Evolutionary conservation across 2,329 filamentous ascomycete genomes (phyloP).

Genomic region (Didymella lethalis): DNA sequence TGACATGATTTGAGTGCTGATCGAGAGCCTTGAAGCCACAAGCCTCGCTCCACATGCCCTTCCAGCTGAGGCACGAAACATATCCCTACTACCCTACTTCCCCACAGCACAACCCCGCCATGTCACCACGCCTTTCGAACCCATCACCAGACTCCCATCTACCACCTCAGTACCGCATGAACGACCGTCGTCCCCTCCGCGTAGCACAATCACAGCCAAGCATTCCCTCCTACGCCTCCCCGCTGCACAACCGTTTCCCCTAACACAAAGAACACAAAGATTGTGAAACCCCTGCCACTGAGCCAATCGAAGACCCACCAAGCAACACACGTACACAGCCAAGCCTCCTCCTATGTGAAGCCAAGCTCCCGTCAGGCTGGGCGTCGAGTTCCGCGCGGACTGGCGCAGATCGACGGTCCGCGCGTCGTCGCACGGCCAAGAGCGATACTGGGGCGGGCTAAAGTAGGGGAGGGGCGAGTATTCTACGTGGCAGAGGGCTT

Average conservation of each 20-base stretch:
- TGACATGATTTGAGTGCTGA: background rate
- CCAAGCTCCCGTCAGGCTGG: slow-evolving; percentile 11
- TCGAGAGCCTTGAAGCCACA: background rate
- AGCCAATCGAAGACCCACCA: background rate
- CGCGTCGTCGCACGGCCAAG: slow-evolving; percentile 20
- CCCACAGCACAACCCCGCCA: background rate
- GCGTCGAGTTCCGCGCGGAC: slow-evolving; percentile 3
- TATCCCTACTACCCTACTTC: background rate
- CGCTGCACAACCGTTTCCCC: slow-evolving; percentile 20
- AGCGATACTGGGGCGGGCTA: background rate
- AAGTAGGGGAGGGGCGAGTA: background rate
- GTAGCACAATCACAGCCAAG: slow-evolving; percentile 23
- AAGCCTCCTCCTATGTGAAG: slow-evolving; percentile 8
- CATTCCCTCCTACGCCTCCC: slow-evolving; percentile 19
- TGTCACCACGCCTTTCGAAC: background rate
- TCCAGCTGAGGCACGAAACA: background rate
- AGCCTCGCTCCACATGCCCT: background rate
- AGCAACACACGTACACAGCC: slow-evolving; percentile 8
- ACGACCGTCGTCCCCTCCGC: background rate
- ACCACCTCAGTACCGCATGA: background rate
- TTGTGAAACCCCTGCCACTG: background rate
- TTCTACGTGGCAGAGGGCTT: background rate
- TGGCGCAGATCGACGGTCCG: background rate
- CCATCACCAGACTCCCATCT: background rate
- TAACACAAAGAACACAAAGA: slow-evolving; percentile 1